Conservation (phyloP, 768 basidiomycete species). For the Mycena vitilis region DNA sequence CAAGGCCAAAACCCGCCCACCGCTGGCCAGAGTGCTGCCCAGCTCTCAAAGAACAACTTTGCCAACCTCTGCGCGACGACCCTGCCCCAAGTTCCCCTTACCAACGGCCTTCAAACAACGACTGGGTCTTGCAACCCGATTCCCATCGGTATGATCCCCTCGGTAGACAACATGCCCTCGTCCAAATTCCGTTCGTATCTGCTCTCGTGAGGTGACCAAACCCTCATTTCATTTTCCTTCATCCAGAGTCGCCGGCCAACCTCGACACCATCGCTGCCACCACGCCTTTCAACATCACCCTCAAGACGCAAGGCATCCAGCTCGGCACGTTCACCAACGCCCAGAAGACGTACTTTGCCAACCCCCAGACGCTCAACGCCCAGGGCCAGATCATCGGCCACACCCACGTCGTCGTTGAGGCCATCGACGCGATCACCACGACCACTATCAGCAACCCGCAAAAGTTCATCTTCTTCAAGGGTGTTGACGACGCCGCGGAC, state of each 20-base stretch:
- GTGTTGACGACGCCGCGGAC: slow-evolving; percentile 55
- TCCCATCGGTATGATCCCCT: slow-evolving; percentile 66
- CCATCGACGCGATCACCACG: slow-evolving; percentile 53
- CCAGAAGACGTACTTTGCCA: slow-evolving; percentile 63
- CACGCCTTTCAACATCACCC: slow-evolving; percentile 61
- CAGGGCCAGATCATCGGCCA: slow-evolving; percentile 66
- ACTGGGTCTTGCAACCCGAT: slow-evolving; percentile 70
- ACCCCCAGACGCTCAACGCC: slow-evolving; percentile 64
- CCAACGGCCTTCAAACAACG: slow-evolving; percentile 64
- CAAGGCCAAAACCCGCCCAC: slow-evolving; percentile 23
- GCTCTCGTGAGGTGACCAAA: too few relatives aligned
- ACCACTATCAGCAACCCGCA: slow-evolving; percentile 61
- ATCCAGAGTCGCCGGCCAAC: slow-evolving; percentile 48
- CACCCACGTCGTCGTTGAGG: slow-evolving; percentile 70
- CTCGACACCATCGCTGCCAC: slow-evolving; percentile 59
- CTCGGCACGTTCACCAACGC: slow-evolving; percentile 71
- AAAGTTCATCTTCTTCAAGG: slow-evolving; percentile 69
- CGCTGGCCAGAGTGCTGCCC: slow-evolving; percentile 62
- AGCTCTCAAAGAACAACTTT: slow-evolving; percentile 71
- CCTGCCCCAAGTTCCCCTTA: slow-evolving; percentile 58
- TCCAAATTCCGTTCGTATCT: slow-evolving; percentile 54
- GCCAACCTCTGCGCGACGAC: slow-evolving; percentile 63
- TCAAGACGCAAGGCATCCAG: slow-evolving; percentile 58
- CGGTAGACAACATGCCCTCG: slow-evolving; percentile 59
- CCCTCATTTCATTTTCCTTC: neutral